Evolutionary conservation across 306 rosid species (phyloP), one percentile per base, ranked within the genome.

Genomic region (Vigna nakashimae): DNA sequence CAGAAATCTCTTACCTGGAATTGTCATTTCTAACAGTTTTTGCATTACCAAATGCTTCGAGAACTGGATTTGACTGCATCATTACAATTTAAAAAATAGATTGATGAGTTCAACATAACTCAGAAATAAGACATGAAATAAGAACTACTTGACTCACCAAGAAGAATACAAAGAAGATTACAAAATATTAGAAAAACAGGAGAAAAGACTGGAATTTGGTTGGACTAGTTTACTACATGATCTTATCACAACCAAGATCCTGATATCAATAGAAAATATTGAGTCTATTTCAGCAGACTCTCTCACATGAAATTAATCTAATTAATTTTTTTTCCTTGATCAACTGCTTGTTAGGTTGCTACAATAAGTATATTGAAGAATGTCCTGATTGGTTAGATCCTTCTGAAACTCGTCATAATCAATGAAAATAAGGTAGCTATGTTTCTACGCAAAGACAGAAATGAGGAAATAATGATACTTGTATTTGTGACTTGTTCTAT

Each of bases 31-130:
- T 88, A 50, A 92, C 94, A 69, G 98, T 93, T 82, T 93, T 93
- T 65, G 98, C 95, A 7, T 93, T 91, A 79, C 98, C 98, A 86
- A 93, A 93, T 78, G 98, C 98, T 87, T 93, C 98, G 62, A 93
- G 98, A 86, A 93, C 98, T 83, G 97, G 98, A 86, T 93, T 93
- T 73, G 98, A 91, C 98, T 93, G 95, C 88, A 86, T 4, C 55
- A 74, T 42, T 62, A 81, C 48, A 18, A 76, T 50, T 87, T 71
- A 24, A 65, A 45, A 78, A 30, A 48, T 65, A 60, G 36, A 73
- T 11, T 56, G 55, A 52, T 64, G 46, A 73, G 55, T 78, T 57
- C 59, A 53, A 73, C 45, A 15, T 62, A 73, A 22, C 48, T 65
- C 11, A 4, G 17, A 65, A 49, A 62, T 40, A 62, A 60, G 59